phyloP scores from a whole-genome alignment of 2,329 filamentous ascomycete genomes.

The Aaosphaeria arxii region DNA sequence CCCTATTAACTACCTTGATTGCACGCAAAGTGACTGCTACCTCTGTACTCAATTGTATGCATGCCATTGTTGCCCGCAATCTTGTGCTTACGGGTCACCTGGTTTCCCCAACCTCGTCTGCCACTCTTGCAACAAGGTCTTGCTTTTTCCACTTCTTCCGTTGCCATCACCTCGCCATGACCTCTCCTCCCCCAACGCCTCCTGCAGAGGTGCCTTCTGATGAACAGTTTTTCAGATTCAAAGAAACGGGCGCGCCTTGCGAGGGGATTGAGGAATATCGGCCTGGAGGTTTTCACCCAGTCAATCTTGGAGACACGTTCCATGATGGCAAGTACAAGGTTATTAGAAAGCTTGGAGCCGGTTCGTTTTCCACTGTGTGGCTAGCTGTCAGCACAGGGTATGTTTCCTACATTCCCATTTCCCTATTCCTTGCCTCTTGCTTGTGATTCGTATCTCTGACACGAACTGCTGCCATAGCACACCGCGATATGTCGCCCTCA shows the following conservation, averaged over 20 bases:
- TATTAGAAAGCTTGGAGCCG: conserved; percentile 14
- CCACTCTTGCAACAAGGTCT: too few species aligned
- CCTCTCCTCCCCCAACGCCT: not conserved
- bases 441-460: not conserved
- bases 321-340: conserved; percentile 9
- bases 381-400: conserved; percentile 9
- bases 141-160: too few species aligned
- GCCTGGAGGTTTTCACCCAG: conserved; percentile 8
- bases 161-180: not conserved
- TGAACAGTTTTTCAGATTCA: not conserved
- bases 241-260: not conserved
- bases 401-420: not conserved
- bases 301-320: conserved; percentile 11
- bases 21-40: too few species aligned
- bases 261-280: conserved; percentile 8
- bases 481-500: conserved; percentile 10
- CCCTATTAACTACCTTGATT: too few species aligned
- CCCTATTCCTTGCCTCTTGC: not conserved
- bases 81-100: too few species aligned
- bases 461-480: not conserved
- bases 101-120: too few species aligned
- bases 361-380: conserved; percentile 14
- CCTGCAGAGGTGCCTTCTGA: not conserved
- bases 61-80: too few species aligned
- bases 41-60: too few species aligned